Evolutionary conservation across 768 basidiomycete genomes (phyloP), one percentile per base, ranked within the genome.

Genomic region (Boletus reticuloceps): DNA sequence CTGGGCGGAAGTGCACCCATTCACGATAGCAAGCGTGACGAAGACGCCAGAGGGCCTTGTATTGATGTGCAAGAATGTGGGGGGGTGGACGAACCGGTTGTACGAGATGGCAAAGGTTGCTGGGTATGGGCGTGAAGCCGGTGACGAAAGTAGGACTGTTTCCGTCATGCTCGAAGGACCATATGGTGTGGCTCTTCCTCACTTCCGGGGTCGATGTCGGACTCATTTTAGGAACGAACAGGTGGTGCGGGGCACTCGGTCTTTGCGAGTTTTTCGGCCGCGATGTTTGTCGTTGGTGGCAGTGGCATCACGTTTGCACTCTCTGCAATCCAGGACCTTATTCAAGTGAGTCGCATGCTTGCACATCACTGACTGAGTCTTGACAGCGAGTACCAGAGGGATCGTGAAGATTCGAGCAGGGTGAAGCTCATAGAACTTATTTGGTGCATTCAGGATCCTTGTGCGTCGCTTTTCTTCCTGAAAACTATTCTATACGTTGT

Each of bases 271-370:
- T 85, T 78, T 70, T 79, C 82, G 0, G 77, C 78, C 1, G 78
- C 81, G 12, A 56, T 86, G 55, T 74, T 87, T 55, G 67, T 85
- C 40, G 80, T 80, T 6, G 85, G 83, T 11, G 86, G 85, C 11
- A 80, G 79, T 20, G 85, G 85, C 4, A 80, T 87, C 66, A 80
- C 85, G 0, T 83, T 82, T 60, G 74, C 75, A 4, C 74, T 85
- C 22, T 66, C 74, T 16, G 65, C 77, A n/a, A 75, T 82, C 7
- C 76, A 80, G 36, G 82, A 86, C 58, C 69, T 86, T n/a, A 63
- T 85, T 38, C 68, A 69, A 60, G 72, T 53, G 70, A 68, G 64
- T 51, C 12, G 37, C 4, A 1, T 29, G 20, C n/a, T 10, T 42
- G 14, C 4, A 29, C 29, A 6, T 47, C 17, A 16, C 14, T 27